These are phyloP conservation scores for Escovopsis sp. DNA, from an alignment of 2,329 filamentous ascomycete genomes.

Conservation along the genomic window DNA sequence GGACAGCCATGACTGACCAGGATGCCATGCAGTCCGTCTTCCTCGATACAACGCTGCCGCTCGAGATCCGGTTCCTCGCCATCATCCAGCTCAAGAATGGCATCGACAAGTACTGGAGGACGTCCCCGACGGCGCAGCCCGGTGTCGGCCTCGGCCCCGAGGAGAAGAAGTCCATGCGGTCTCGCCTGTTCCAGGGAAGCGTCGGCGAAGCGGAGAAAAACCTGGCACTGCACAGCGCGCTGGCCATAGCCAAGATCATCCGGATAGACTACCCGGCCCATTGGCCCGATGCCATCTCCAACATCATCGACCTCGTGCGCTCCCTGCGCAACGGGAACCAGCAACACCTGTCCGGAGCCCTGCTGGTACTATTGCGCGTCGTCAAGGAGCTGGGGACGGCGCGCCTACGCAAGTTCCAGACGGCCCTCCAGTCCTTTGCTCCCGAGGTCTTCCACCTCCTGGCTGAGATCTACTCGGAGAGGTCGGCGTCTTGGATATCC, in stretches of 20 bases:
- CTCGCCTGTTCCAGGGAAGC: slow-evolving; percentile 59
- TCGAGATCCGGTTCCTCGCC: slow-evolving; percentile 72
- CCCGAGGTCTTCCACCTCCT: slow-evolving; percentile 76
- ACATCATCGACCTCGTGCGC: slow-evolving; percentile 51
- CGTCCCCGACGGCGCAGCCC: slow-evolving; percentile 40
- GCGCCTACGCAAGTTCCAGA: slow-evolving; percentile 58
- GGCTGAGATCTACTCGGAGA: slow-evolving; percentile 61
- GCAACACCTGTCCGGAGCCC: slow-evolving; percentile 52
- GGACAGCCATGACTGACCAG: neutral
- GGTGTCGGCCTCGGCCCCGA: slow-evolving; percentile 55
- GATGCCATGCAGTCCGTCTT: slow-evolving; percentile 50
- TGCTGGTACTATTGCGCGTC: slow-evolving; percentile 69
- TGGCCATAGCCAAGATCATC: slow-evolving; percentile 77
- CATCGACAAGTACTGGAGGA: slow-evolving; percentile 85
- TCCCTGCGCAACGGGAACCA: slow-evolving; percentile 36
- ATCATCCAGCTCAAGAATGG: slow-evolving; percentile 95
- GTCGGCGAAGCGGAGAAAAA: slow-evolving; percentile 61
- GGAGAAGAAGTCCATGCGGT: slow-evolving; percentile 65
- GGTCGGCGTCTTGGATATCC: slow-evolving; percentile 53
- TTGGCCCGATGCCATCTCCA: slow-evolving; percentile 54
- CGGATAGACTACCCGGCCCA: slow-evolving; percentile 79
- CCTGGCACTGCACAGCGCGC: slow-evolving; percentile 74
- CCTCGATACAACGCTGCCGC: slow-evolving; percentile 61
- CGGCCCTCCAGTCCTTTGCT: slow-evolving; percentile 60
- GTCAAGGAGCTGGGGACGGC: slow-evolving; percentile 84